Evolutionary conservation across 2,329 filamentous ascomycete species (phyloP), one percentile per base, ranked within the genome.

Genomic region (Ophiostoma pallidulum): DNA sequence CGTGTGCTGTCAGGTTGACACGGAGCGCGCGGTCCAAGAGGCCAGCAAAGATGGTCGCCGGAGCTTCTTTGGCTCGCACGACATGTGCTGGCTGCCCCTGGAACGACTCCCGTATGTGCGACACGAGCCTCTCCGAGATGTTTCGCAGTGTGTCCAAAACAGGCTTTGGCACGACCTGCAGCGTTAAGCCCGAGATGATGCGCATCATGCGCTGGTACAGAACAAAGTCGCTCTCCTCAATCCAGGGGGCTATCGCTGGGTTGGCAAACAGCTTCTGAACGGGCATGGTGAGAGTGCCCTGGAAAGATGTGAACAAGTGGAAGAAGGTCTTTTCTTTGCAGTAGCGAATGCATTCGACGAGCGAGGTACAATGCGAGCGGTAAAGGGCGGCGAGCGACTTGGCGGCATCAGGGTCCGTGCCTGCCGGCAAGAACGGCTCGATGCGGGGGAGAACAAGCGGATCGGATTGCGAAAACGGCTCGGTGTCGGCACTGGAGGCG

Each of bases 321-420:
- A 95, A 94, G 63, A 98, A 94, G 7, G 89, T 91, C 67, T 95
- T 94, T 64, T 96, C 88, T 61, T 92, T 94, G 73, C 91, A 96
- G 64, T 87, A 97, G 26, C 92, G 85, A 52, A 98, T 89, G 57
- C 88, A 91, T 65, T 98, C 92, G 28, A 98, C 85, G 5, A 98
- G 75, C 1, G 90, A 96, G 13, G 92, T 96, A 63, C 90, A 95
- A 62, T 97, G 91, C 3, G 91, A 92, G 42, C 89, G 81, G 62
- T 98, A 98, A 20, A 97, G 74, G 4, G 91, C 90, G 32, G 81
- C 80, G 19, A 98, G 71, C 4, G 89, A 90, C 58, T 86, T 86
- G 22, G 89, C 90, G 8, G 89, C 84, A 60, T 97, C 91, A 1
- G 77, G 72, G 62, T 98, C 92, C 7, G 90, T 94, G 48, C 86